These are phyloP conservation scores for Hygrophila difformis DNA, from an alignment of 257 asterid genomes.

Conservation along the genomic window DNA sequence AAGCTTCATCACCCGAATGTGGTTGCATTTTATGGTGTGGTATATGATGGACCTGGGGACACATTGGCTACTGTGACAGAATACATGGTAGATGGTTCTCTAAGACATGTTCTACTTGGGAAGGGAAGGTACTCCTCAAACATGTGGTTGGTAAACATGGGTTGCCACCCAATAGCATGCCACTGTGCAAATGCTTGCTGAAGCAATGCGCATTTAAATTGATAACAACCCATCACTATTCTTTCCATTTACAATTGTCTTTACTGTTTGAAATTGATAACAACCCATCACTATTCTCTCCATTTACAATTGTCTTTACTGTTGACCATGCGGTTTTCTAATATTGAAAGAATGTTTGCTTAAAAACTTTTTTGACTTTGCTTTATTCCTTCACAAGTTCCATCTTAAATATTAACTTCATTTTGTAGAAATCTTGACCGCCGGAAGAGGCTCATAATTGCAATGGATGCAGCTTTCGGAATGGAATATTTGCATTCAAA, in stretches of 20 bases:
- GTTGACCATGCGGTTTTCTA: too few relatives aligned
- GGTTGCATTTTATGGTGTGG: conserved; percentile 73
- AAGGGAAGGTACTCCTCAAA: conserved; percentile 44
- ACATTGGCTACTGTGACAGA: conserved; percentile 69
- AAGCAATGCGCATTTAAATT: too few relatives aligned
- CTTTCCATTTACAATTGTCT: too few relatives aligned
- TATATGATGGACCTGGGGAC: conserved; percentile 69
- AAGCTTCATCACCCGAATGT: conserved; percentile 80
- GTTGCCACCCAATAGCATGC: neutral
- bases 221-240: too few relatives aligned
- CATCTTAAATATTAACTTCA: too few relatives aligned
- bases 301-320: too few relatives aligned
- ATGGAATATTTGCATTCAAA: conserved; percentile 95
- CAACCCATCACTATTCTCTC: too few relatives aligned
- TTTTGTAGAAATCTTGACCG: conserved; percentile 74
- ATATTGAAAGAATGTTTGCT: too few relatives aligned
- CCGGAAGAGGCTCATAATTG: conserved; percentile 71
- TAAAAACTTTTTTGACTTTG: too few relatives aligned
- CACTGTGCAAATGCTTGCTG: too few relatives aligned
- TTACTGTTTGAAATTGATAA: neutral
- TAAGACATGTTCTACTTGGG: conserved; percentile 57
- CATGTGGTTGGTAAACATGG: conserved; percentile 4
- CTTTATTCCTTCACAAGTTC: too few relatives aligned
- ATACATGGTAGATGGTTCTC: conserved; percentile 65
- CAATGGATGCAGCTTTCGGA: conserved; percentile 98